A percentile compares a stretch with the other conserved stretches of the same genome.
Conservation (phyloP, 306 rosid genomes). For the Medicago arabica region DNA sequence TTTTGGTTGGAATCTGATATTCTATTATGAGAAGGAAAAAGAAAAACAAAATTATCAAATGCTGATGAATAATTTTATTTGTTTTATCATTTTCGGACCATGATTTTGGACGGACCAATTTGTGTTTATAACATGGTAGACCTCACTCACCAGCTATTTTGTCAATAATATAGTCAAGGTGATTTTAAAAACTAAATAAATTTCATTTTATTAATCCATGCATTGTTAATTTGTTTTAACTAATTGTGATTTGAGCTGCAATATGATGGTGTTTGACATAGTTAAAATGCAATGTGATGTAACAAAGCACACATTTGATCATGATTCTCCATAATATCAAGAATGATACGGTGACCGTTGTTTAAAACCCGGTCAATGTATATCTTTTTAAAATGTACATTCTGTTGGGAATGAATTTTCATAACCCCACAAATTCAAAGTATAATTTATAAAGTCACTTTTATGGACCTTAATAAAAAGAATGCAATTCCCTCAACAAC, state of each 20-base stretch:
- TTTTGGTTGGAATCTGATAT: slow-evolving; percentile 51
- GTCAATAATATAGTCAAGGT: neutral
- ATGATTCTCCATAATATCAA: no score
- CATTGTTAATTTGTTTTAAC: no score
- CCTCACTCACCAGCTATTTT: slow-evolving; percentile 16
- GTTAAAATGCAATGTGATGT: neutral
- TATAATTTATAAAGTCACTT: neutral
- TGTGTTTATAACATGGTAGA: slow-evolving; percentile 25
- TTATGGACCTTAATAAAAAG: neutral
- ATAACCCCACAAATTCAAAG: neutral
- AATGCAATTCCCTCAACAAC: neutral
- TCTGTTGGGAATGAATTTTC: neutral
- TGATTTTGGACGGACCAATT: slow-evolving; percentile 14
- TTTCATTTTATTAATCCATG: neutral
- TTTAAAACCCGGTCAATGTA: neutral
- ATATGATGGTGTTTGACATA: no score
- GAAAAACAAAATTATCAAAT: neutral
- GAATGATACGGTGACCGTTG: neutral
- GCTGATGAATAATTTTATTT: neutral
- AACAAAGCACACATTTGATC: no score
- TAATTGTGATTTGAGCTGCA: no score
- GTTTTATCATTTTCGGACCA: neutral
- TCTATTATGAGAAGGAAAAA: slow-evolving; percentile 1
- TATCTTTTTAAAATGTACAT: neutral
- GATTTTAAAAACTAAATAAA: neutral